A percentile compares a stretch with the other conserved stretches of the same genome.
phyloP scores from a whole-genome alignment of 768 basidiomycete species.

The Leccinum arenicola region DNA sequence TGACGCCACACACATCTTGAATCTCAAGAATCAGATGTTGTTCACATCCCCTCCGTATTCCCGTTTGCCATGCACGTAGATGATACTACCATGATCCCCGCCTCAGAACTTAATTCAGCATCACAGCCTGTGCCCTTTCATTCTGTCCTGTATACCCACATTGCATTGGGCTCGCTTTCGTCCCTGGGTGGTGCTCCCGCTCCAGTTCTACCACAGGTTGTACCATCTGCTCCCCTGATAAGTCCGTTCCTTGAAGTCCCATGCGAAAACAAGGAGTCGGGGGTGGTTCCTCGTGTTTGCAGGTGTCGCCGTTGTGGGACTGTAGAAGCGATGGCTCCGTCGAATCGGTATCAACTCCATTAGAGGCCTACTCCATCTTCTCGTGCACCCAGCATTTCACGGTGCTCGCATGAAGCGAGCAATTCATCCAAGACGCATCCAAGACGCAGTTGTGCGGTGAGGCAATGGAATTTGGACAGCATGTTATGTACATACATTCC shows the following conservation, averaged over 20 bases:
- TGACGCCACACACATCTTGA: slow-evolving; percentile 25
- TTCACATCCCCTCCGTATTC: slow-evolving; percentile 46
- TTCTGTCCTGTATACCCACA: slow-evolving; percentile 37
- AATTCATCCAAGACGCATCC: slow-evolving; percentile 14
- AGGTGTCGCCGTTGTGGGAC: slow-evolving; percentile 10
- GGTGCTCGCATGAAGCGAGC: slow-evolving; percentile 14
- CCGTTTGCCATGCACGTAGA: slow-evolving; percentile 30
- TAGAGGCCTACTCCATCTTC: slow-evolving; percentile 24
- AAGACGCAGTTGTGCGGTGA: slow-evolving; percentile 15
- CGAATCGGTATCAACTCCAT: slow-evolving; percentile 30
- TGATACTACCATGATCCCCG: slow-evolving; percentile 32
- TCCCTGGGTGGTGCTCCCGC: slow-evolving; percentile 2
- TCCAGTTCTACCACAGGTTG: slow-evolving; percentile 5
- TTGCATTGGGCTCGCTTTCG: slow-evolving; percentile 30
- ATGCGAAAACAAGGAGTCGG: slow-evolving; percentile 7
- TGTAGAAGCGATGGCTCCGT: slow-evolving; percentile 3
- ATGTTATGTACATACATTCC: not conserved
- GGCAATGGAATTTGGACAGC: not conserved
- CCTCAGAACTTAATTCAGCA: slow-evolving; percentile 36
- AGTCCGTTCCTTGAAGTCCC: slow-evolving; percentile 9
- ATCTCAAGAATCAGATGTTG: slow-evolving; percentile 46
- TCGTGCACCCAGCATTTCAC: slow-evolving; percentile 15
- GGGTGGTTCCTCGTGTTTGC: slow-evolving; percentile 4
- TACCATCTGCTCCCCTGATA: slow-evolving; percentile 7
- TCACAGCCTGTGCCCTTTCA: slow-evolving; percentile 30